A percentile compares a stretch with the other conserved stretches of the same genome.
These are phyloP conservation scores for Lactifluus echinatus DNA, from an alignment of 768 basidiomycete genomes.

Conservation along the genomic window DNA sequence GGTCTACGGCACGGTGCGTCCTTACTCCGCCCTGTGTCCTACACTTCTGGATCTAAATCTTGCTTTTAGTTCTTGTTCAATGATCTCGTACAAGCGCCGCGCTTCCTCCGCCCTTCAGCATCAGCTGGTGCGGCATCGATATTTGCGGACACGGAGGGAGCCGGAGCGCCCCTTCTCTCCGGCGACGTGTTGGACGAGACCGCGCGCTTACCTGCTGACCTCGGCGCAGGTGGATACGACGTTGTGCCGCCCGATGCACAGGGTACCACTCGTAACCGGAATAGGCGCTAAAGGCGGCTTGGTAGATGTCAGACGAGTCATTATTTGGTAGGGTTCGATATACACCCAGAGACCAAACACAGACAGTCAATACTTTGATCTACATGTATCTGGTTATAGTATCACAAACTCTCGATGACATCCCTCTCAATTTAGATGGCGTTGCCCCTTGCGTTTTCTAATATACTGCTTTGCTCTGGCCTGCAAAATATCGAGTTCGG, in stretches of 20 bases:
- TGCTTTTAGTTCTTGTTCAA: conserved; percentile 76
- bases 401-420: neutral
- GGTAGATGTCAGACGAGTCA: neutral
- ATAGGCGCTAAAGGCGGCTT: neutral
- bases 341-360: neutral
- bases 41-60: neutral
- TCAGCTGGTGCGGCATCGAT: conserved; percentile 15
- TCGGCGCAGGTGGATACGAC: conserved; percentile 80
- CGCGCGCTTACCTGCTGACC: conserved; percentile 68
- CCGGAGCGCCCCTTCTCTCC: conserved; percentile 35
- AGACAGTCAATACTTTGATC: neutral
- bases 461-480: neutral
- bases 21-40: neutral
- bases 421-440: neutral
- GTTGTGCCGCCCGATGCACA: conserved; percentile 43
- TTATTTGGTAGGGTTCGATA: neutral
- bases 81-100: conserved; percentile 62
- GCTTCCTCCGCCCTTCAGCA: conserved; percentile 44
- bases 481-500: neutral
- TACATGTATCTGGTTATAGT: neutral
- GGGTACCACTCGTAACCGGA: conserved; percentile 15
- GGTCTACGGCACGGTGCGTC: conserved; percentile 81
- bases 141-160: conserved; percentile 22
- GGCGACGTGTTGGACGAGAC: conserved; percentile 76
- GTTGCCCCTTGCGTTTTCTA: neutral